These are phyloP conservation scores for Arctostaphylos glauca DNA, from an alignment of 148 eudicot species.

Conservation along the genomic window DNA sequence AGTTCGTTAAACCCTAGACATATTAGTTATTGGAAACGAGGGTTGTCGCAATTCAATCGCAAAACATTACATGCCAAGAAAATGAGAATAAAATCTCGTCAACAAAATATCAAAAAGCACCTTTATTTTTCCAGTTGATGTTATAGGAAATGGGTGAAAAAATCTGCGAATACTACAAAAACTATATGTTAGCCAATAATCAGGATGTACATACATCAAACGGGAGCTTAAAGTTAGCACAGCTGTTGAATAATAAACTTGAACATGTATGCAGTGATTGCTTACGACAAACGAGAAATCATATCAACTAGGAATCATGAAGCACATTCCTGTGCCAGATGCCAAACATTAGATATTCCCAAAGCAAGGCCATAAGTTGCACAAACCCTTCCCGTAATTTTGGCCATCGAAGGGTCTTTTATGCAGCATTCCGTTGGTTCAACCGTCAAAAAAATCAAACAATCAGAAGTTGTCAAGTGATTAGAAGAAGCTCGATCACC, in stretches of 20 bases:
- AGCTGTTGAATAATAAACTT: not conserved
- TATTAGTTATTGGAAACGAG: no score
- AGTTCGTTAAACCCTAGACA: no score
- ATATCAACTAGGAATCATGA: no score
- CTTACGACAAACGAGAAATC: no score
- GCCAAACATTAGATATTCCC: no score
- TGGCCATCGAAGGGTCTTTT: not conserved
- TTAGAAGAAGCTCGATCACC: not conserved
- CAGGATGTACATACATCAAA: not conserved
- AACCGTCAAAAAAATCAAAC: not conserved
- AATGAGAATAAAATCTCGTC: not conserved
- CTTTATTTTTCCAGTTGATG: not conserved
- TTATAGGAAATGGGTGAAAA: not conserved
- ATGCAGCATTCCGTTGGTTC: not conserved
- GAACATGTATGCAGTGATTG: not conserved
- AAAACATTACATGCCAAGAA: constrained; percentile 1
- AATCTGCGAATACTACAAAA: not conserved
- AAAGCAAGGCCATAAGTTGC: no score
- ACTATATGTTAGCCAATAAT: not conserved
- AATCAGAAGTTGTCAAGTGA: not conserved
- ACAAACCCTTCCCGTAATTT: no score
- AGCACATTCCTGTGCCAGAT: no score
- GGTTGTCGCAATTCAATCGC: no score
- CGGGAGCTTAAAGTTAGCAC: not conserved
- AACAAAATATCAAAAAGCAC: not conserved